phyloP scores from a whole-genome alignment of 345 rosid genomes.

The Pelargonium nanum region DNA sequence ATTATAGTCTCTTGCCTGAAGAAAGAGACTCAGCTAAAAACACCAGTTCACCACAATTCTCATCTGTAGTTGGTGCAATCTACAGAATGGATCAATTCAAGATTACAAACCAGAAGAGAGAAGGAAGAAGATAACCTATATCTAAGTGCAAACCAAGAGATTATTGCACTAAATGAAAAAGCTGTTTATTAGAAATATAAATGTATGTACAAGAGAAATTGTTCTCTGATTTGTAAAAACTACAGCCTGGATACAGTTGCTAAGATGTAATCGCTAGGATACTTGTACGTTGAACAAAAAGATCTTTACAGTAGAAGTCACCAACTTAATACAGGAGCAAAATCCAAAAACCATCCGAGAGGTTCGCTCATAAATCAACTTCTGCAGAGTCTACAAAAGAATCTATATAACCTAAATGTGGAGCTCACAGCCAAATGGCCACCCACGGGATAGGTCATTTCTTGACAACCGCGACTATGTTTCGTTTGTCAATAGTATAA shows the following conservation, averaged over 20 bases:
- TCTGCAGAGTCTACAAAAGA: constrained; percentile 39
- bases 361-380: constrained; percentile 42
- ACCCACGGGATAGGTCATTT: constrained; percentile 43
- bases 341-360: constrained; percentile 33
- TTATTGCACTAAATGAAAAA: background rate
- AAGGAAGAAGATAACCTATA: background rate
- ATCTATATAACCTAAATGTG: constrained; percentile 63
- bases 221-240: constrained; percentile 48
- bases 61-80: background rate
- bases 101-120: background rate
- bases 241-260: constrained; percentile 49
- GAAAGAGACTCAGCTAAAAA: too few species aligned
- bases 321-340: constrained; percentile 45
- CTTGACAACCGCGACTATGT: constrained; percentile 32
- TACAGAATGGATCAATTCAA: too few species aligned
- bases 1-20: too few species aligned
- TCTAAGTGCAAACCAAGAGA: background rate
- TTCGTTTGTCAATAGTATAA: constrained; percentile 64
- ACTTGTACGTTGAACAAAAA: constrained; percentile 35
- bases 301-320: constrained; percentile 50
- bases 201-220: constrained; percentile 75
- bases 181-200: constrained; percentile 8
- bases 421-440: constrained; percentile 39
- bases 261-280: constrained; percentile 34
- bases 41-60: too few species aligned